These are phyloP conservation scores for Penicillium nucicola DNA, from an alignment of 495 filamentous ascomycete species.

Conservation along the genomic window DNA sequence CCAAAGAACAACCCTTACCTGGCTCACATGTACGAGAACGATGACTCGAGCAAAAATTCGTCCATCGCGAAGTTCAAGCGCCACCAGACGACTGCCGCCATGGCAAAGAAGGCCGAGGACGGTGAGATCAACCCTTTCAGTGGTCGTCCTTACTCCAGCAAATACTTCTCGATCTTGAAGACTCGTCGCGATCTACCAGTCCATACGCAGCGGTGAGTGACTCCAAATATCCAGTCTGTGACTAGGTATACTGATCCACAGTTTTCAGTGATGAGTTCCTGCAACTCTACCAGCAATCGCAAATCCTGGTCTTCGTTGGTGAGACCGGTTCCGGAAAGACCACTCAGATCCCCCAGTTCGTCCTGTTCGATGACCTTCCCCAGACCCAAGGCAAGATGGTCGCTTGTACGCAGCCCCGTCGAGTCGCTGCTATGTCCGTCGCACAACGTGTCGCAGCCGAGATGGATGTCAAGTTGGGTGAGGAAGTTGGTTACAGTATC, in stretches of 20 bases:
- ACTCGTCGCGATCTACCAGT: conserved; percentile 83
- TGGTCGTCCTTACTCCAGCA: conserved; percentile 65
- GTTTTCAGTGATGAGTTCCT: conserved; percentile 80
- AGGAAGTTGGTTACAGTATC: conserved; percentile 98
- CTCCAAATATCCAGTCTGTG: neutral
- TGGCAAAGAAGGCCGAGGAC: conserved; percentile 74
- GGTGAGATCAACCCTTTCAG: conserved; percentile 84
- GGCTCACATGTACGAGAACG: conserved; percentile 75
- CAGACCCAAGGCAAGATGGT: conserved; percentile 82
- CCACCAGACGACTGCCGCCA: conserved; percentile 75
- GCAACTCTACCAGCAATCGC: conserved; percentile 82
- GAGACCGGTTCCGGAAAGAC: conserved; percentile 99
- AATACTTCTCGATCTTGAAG: conserved; percentile 87
- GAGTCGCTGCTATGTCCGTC: conserved; percentile 98
- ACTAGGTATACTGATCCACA: conserved; percentile 3
- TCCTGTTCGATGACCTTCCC: conserved; percentile 93
- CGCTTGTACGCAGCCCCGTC: conserved; percentile 95
- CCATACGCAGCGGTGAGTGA: conserved; percentile 72
- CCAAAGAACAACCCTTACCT: conserved; percentile 79
- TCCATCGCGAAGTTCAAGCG: conserved; percentile 65
- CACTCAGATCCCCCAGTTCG: conserved; percentile 97
- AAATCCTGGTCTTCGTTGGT: conserved; percentile 97
- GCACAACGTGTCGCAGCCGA: conserved; percentile 97
- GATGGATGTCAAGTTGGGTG: conserved; percentile 88
- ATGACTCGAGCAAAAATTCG: conserved; percentile 43